Evolutionary conservation across 805 yeast species (phyloP).

Genomic region (Saccharomycopsis fibuligera): DNA sequence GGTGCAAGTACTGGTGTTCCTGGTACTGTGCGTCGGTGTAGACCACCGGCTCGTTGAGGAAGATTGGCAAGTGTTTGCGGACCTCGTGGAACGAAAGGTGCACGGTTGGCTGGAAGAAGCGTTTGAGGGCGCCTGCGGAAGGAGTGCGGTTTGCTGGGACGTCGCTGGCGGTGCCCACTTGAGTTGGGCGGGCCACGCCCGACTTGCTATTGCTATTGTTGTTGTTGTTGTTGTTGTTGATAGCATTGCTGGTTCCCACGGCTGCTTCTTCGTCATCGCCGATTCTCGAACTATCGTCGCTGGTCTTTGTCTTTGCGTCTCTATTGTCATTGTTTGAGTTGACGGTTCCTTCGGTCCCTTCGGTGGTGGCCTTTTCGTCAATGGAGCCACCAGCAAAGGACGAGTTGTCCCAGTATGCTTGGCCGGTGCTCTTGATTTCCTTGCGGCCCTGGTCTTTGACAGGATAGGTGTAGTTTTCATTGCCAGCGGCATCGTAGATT

Average conservation of each 20-base stretch:
- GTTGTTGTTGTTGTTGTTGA: neutral
- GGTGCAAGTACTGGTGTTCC: constrained; percentile 44
- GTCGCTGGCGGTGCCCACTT: neutral
- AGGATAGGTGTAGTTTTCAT: constrained; percentile 46
- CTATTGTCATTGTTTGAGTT: neutral
- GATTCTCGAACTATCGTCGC: constrained; percentile 7
- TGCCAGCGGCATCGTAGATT: constrained; percentile 33
- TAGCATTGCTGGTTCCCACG: neutral
- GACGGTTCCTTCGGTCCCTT: neutral
- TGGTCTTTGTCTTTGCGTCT: neutral
- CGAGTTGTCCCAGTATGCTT: constrained; percentile 28
- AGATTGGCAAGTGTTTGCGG: constrained; percentile 36
- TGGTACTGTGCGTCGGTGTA: constrained; percentile 28
- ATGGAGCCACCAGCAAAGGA: constrained; percentile 28
- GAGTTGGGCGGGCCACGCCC: neutral
- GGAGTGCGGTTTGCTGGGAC: constrained; percentile 1
- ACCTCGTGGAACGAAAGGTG: constrained; percentile 36
- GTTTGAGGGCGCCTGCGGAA: constrained; percentile 13
- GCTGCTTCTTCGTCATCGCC: constrained; percentile 2
- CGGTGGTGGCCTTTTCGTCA: constrained; percentile 27
- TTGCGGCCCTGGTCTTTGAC: constrained; percentile 55
- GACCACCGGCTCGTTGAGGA: constrained; percentile 23
- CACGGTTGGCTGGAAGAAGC: constrained; percentile 40
- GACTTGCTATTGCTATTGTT: neutral
- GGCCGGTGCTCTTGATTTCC: constrained; percentile 50